Evolutionary conservation across 495 filamentous ascomycete species (phyloP), one percentile per base, ranked within the genome.

Genomic region (Annulohypoxylon bovei): DNA sequence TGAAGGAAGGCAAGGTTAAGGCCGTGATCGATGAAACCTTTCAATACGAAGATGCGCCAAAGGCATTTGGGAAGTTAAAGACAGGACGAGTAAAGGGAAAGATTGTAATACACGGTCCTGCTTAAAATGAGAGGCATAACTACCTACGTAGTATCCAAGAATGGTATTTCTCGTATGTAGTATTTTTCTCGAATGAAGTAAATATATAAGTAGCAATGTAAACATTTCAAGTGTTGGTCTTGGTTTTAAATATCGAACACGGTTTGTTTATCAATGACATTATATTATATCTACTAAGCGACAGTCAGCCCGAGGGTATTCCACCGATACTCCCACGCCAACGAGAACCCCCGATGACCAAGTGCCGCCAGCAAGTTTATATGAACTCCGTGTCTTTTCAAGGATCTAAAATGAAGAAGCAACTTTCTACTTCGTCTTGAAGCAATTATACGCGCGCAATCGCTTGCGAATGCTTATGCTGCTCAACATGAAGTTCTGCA

Each of bases 81-180:
- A 86, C 79, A 1, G 85, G 86, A 6, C 83, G 88, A 37, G 80
- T 88, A 23, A 89, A 83, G 71, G 91, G 91, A 1, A 94, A 94
- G 81, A 83, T 94, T 67, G 77, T 94, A 20, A 81, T 95, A 0
- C 79, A 84, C 72, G 84, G 89, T 12, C 57, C 49, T 8, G 42
- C 49, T 11, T 68, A 37, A 60, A n/a, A 12, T 0, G 1, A 11
- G 0, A 35, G 12, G 18, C 42, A 1, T 46, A 16, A 47, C 9
- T n/a, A n/a, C n/a, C n/a, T n/a, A n/a, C n/a, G n/a, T n/a, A n/a
- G n/a, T n/a, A n/a, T n/a, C n/a, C n/a, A n/a, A n/a, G n/a, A n/a
- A n/a, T n/a, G n/a, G n/a, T n/a, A n/a, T n/a, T n/a, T n/a, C n/a
- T n/a, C n/a, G n/a, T n/a, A n/a, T n/a, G n/a, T n/a, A n/a, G n/a